phyloP scores from a whole-genome alignment of 129 eudicot genomes.

The Helianthus tuberosus region DNA sequence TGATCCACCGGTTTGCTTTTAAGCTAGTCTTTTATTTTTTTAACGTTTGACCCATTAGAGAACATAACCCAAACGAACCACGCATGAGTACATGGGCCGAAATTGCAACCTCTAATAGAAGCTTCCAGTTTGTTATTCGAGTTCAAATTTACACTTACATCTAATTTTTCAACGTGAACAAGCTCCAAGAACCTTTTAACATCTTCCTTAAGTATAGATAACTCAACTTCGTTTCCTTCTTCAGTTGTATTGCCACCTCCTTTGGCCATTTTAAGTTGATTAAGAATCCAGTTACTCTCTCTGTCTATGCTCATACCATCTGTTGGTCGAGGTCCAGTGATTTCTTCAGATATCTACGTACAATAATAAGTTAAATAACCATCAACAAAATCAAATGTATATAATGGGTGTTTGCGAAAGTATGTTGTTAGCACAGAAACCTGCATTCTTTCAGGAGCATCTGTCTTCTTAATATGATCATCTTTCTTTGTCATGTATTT shows the following conservation, averaged over 20 bases:
- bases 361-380: conserved; percentile 13
- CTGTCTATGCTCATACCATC: conserved; percentile 57
- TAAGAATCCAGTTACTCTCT: conserved; percentile 77
- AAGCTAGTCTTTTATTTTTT: not conserved
- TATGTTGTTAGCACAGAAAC: conserved; percentile 36
- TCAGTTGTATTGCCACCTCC: conserved; percentile 36
- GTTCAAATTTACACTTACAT: conserved; percentile 48
- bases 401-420: not conserved
- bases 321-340: conserved; percentile 66
- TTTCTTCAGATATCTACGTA: conserved; percentile 74
- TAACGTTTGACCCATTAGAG: not conserved
- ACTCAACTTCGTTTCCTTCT: conserved; percentile 54
- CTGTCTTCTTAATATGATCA: conserved; percentile 63
- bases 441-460: conserved; percentile 93
- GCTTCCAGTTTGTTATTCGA: conserved; percentile 6
- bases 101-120: not conserved
- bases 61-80: not conserved
- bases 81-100: not conserved
- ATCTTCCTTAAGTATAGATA: conserved; percentile 54
- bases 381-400: conserved; percentile 20
- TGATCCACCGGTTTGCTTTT: not conserved
- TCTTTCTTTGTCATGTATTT: conserved; percentile 85
- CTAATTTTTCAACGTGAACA: conserved; percentile 71
- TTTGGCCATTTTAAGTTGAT: conserved; percentile 63
- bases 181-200: conserved; percentile 69